Evolutionary conservation across 2,329 filamentous ascomycete genomes (phyloP), one percentile per base, ranked within the genome.

Genomic region (Diaporthe aspalathi): DNA sequence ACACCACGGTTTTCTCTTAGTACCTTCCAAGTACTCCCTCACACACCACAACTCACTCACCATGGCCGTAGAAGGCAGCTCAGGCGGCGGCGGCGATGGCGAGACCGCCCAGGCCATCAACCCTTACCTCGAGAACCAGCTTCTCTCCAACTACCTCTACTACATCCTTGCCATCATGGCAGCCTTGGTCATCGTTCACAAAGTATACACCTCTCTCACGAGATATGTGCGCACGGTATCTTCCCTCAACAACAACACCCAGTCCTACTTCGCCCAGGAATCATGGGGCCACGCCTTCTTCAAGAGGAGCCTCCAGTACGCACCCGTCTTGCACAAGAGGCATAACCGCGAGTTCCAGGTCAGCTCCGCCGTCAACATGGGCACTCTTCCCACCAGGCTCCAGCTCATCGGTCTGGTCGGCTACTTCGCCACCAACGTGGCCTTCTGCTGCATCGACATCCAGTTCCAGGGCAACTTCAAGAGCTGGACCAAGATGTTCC

Each of bases 371-470:
- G 76, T 90, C 73, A 90, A 89, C 77, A 82, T 88, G 68, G 86
- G 94, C 74, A 95, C 93, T 0, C 83, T 97, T 22, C 94, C 94
- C 0, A 92, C 92, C n/a, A 86, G 94, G 63, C 90, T 95, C 76
- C 93, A 97, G 79, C 88, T 91, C 14, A 79, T 93, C 65, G 86
- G 96, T 76, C 83, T 97, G 22, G 63, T 87, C 29, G 80, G 88
- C 35, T 95, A 95, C 79, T 81, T 93, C n/a, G 83, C 84, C 4
- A 90, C 89, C 72, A 97, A 97, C 78, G 79, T 95, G 52, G 90
- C 90, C 11, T 97, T 96, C 82, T 95, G 93, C 79, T 84, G 93
- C 65, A 84, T 90, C 50, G 86, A 87, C 70, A 89, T 95, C 65
- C 86, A 89, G 60, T 94, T 88, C 78, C 82, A 83, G 43, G 81